Conservation (phyloP, 2,329 filamentous ascomycete species). For the Cladosporium sphaerospermum region DNA sequence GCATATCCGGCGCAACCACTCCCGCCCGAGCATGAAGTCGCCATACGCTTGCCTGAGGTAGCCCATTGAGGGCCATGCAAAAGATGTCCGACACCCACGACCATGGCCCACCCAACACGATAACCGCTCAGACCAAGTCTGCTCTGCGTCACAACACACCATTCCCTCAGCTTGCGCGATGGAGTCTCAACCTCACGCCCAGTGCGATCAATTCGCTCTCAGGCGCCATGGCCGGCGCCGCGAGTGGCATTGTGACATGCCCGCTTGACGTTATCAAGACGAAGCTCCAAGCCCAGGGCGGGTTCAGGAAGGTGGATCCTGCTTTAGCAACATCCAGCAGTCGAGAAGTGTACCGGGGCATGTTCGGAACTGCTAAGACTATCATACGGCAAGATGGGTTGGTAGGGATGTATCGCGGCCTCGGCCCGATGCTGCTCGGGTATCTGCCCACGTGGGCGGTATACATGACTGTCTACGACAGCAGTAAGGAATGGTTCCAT, state of each 20-base stretch:
- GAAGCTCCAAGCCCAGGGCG: constrained; percentile 90
- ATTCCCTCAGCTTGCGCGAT: constrained; percentile 34
- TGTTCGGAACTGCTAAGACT: constrained; percentile 75
- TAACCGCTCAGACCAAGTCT: constrained; percentile 3
- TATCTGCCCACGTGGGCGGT: constrained; percentile 98
- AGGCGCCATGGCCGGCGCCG: constrained; percentile 83
- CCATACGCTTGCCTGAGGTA: constrained; percentile 21
- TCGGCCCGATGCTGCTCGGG: constrained; percentile 89
- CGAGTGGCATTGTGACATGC: constrained; percentile 89
- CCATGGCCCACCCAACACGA: constrained; percentile 21
- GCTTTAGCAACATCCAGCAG: constrained; percentile 32
- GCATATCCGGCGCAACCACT: constrained; percentile 3
- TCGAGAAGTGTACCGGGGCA: constrained; percentile 67
- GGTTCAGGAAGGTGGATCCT: constrained; percentile 51
- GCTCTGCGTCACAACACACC: constrained; percentile 20
- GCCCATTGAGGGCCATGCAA: constrained; percentile 25
- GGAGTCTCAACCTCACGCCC: constrained; percentile 45
- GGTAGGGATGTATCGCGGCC: constrained; percentile 82
- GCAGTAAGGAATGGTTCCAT: constrained; percentile 68
- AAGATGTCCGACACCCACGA: constrained; percentile 26
- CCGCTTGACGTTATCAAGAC: constrained; percentile 99
- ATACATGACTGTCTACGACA: constrained; percentile 94
- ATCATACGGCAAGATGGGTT: constrained; percentile 88
- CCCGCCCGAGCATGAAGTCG: constrained; percentile 24
- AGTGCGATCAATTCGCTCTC: constrained; percentile 70